phyloP scores from a whole-genome alignment of 352 stramenopile genomes.

The Pythium phragmiticola region DNA sequence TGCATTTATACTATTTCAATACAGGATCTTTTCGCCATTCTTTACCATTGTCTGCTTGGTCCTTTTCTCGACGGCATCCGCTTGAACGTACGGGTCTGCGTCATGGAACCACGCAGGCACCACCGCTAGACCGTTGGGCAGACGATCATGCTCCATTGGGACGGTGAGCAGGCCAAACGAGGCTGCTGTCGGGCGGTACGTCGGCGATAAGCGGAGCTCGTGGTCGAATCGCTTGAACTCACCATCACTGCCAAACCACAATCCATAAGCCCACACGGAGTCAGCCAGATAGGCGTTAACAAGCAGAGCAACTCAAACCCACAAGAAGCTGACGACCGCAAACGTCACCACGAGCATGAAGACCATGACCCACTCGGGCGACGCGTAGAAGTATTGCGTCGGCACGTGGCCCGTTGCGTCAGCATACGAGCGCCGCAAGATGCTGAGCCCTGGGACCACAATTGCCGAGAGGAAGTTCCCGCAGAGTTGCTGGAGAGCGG shows the following conservation, averaged over 20 bases:
- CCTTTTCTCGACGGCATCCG: background rate
- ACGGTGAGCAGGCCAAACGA: conserved; percentile 13
- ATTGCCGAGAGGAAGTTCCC: conserved; percentile 75
- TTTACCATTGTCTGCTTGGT: background rate
- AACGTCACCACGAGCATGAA: conserved; percentile 41
- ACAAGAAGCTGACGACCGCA: conserved; percentile 57
- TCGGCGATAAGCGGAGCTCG: conserved; percentile 27
- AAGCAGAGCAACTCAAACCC: conserved; percentile 20
- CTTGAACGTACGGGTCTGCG: background rate
- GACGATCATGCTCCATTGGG: background rate
- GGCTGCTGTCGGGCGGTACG: conserved; percentile 9
- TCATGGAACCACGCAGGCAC: background rate
- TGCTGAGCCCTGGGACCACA: conserved; percentile 50
- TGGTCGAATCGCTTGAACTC: conserved; percentile 52
- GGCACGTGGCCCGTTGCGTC: conserved; percentile 34
- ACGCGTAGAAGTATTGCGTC: conserved; percentile 42
- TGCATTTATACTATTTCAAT: too few species aligned
- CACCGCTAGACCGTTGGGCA: background rate
- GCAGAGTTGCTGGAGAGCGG: conserved; percentile 72
- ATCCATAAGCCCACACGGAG: conserved; percentile 2
- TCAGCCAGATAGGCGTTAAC: background rate
- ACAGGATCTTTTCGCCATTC: background rate
- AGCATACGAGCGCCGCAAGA: conserved; percentile 36
- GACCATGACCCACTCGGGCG: conserved; percentile 54
- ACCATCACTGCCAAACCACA: conserved; percentile 36